Evolutionary conservation across 2,329 filamentous ascomycete genomes (phyloP).

Genomic region (Ophiostoma sp.): DNA sequence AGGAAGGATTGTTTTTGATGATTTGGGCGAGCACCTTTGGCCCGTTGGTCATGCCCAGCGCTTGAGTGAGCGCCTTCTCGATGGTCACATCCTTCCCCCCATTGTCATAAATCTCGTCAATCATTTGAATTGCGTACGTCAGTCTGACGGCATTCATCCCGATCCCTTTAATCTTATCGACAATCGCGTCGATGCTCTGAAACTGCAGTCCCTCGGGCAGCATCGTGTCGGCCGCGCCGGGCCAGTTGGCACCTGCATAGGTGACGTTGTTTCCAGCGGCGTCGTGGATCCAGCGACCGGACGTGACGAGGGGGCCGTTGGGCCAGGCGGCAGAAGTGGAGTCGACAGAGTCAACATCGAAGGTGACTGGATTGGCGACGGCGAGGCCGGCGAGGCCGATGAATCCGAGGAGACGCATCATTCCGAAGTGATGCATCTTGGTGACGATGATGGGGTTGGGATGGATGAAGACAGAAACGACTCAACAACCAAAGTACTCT

Average conservation of each 20-base stretch:
- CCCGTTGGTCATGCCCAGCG: conserved; percentile 55
- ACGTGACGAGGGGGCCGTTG: conserved; percentile 45
- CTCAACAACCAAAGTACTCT: neutral
- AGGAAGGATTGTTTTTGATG: conserved; percentile 57
- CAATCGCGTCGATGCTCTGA: conserved; percentile 55
- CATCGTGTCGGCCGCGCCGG: conserved; percentile 62
- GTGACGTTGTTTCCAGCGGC: conserved; percentile 46
- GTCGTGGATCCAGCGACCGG: conserved; percentile 47
- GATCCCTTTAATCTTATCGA: conserved; percentile 57
- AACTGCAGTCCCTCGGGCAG: conserved; percentile 65
- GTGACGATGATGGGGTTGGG: neutral
- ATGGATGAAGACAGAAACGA: neutral
- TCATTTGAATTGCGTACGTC: conserved; percentile 64
- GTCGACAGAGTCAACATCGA: no score
- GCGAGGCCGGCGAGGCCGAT: neutral
- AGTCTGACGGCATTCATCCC: conserved; percentile 65
- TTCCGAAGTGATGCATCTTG: neutral
- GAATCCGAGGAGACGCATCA: neutral
- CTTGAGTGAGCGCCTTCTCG: conserved; percentile 35
- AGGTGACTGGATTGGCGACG: neutral
- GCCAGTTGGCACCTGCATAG: conserved; percentile 62
- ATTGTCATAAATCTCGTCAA: conserved; percentile 58
- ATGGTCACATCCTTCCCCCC: conserved; percentile 50
- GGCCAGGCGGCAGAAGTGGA: conserved; percentile 39
- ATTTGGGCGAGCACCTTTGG: conserved; percentile 52